Percentiles rank a stretch among this genome's conserved stretches.
These are phyloP conservation scores for Xylaria flabelliformis DNA, from an alignment of 495 filamentous ascomycete genomes.

Conservation along the genomic window DNA sequence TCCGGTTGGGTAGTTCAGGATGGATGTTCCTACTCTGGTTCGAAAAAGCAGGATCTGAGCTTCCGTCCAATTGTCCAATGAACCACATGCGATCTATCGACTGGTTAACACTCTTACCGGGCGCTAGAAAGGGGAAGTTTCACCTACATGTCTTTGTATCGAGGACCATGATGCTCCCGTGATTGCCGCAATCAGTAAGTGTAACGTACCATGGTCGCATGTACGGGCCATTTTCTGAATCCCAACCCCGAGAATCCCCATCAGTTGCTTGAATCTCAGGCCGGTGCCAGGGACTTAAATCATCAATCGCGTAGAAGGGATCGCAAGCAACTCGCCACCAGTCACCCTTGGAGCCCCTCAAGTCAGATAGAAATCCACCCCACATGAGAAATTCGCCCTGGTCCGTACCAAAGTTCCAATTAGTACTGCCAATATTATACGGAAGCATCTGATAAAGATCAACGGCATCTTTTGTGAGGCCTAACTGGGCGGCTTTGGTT, in stretches of 20 bases:
- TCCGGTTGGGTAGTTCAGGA: not conserved
- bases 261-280: not conserved
- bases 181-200: not conserved
- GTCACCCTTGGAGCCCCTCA: not conserved
- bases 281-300: not conserved
- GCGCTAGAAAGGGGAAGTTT: not conserved
- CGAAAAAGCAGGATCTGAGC: not conserved
- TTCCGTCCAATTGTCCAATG: not conserved
- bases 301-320: not conserved
- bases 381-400: constrained; percentile 11
- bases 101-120: not conserved
- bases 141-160: constrained; percentile 11
- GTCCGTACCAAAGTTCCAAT: constrained; percentile 17
- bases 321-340: not conserved
- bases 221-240: not conserved
- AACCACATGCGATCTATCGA: not conserved
- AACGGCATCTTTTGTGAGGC: constrained; percentile 9
- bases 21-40: not conserved
- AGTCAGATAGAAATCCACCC: not conserved
- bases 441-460: constrained; percentile 20
- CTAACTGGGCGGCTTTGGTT: not conserved
- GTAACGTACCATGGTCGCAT: constrained; percentile 14
- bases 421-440: not conserved
- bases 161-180: constrained; percentile 16
- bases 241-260: constrained; percentile 12